Conservation (phyloP, 768 basidiomycete species). For the Naematelia aurantialba region DNA sequence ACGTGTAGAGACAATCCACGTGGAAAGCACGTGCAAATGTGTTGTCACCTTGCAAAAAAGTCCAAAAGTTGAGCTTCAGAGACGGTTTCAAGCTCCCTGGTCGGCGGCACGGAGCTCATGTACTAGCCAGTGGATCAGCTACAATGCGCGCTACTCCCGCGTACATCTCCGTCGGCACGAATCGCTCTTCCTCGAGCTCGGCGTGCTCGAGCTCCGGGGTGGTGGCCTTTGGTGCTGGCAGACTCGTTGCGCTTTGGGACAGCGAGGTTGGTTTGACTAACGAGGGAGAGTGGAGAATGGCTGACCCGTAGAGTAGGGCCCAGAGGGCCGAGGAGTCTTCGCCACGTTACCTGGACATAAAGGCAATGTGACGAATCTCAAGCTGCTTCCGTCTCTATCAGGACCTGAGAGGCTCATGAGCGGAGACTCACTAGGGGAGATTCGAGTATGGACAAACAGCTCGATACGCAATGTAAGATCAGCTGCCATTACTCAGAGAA, state of each 20-base stretch:
- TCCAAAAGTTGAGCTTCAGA: no score
- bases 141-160: conserved; percentile 4
- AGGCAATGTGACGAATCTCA: conserved; percentile 70
- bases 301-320: conserved; percentile 52
- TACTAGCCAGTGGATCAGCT: no score
- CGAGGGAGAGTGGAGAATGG: conserved; percentile 7
- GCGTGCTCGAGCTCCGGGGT: conserved; percentile 47
- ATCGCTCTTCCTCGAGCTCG: conserved; percentile 46
- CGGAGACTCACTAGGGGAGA: conserved; percentile 70
- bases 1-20: no score
- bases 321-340: conserved; percentile 58
- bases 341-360: conserved; percentile 73
- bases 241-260: conserved; percentile 62
- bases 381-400: conserved; percentile 57
- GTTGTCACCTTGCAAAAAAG: no score
- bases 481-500: conserved; percentile 22
- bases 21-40: no score
- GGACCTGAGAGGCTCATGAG: conserved; percentile 55
- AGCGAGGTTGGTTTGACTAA: conserved; percentile 52
- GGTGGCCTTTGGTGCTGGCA: conserved; percentile 61
- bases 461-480: conserved; percentile 1
- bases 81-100: no score
- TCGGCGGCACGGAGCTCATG: no score
- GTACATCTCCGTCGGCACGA: conserved; percentile 48
- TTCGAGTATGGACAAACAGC: conserved; percentile 61